phyloP scores from a whole-genome alignment of 768 basidiomycete species.

The Rhodotorula taiwanensis region DNA sequence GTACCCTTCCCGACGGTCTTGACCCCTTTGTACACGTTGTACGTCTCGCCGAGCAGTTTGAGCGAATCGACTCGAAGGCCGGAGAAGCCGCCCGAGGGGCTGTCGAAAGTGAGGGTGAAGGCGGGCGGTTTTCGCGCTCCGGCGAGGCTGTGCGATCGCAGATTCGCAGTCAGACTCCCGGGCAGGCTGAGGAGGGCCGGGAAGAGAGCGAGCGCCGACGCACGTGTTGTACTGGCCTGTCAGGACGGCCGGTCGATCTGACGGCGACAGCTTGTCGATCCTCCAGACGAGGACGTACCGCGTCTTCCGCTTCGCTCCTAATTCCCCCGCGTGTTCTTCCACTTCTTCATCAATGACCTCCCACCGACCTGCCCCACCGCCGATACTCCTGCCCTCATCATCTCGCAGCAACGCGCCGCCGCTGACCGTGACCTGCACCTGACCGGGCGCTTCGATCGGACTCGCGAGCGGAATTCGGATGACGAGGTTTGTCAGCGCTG shows the following conservation, averaged over 20 bases:
- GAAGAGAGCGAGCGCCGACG: not conserved
- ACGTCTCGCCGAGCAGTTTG: constrained; percentile 16
- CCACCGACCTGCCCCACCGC: constrained; percentile 30
- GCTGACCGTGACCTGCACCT: not conserved
- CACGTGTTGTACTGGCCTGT: constrained; percentile 21
- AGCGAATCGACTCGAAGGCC: constrained; percentile 25
- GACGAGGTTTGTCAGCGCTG: constrained; percentile 15
- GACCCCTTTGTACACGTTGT: constrained; percentile 35
- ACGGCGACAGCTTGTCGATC: constrained; percentile 5
- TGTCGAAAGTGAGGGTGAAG: constrained; percentile 26
- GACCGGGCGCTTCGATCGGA: not conserved
- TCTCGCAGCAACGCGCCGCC: constrained; percentile 17
- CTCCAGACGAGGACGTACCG: constrained; percentile 16
- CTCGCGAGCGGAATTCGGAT: constrained; percentile 26
- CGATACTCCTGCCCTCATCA: constrained; percentile 6
- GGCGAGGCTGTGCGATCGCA: not conserved
- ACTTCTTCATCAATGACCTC: constrained; percentile 5
- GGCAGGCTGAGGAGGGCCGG: not conserved
- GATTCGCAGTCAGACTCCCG: too few species aligned
- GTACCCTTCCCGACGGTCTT: constrained; percentile 17
- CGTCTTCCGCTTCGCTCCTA: not conserved
- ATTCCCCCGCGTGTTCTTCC: not conserved
- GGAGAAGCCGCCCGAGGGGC: constrained; percentile 12
- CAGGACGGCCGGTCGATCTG: constrained; percentile 28
- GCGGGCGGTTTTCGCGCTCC: constrained; percentile 15